Evolutionary conservation across 805 yeast genomes (phyloP).

Genomic region (Wickerhamomyces kurtzmanii): DNA sequence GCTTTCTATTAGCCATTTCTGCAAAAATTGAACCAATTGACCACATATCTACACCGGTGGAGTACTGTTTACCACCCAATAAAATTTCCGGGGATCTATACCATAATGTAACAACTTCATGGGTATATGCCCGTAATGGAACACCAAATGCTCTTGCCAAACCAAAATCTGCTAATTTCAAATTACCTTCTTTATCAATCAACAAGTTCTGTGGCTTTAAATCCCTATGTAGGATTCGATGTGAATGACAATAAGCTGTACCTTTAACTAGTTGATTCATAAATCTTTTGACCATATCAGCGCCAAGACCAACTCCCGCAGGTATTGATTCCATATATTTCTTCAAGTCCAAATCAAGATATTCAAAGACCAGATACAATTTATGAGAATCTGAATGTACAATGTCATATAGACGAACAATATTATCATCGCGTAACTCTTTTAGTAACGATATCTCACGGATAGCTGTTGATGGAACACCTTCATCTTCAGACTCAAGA

Average conservation of each 20-base stretch:
- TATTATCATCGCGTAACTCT: slow-evolving; percentile 89
- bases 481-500: slow-evolving; percentile 94
- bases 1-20: slow-evolving; percentile 94
- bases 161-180: slow-evolving; percentile 89
- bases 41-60: slow-evolving; percentile 99
- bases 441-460: slow-evolving; percentile 91
- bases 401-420: slow-evolving; percentile 84
- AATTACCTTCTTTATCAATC: slow-evolving; percentile 91
- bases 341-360: slow-evolving; percentile 87
- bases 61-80: slow-evolving; percentile 92
- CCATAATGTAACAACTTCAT: slow-evolving; percentile 97
- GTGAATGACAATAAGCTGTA: slow-evolving; percentile 87
- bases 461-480: slow-evolving; percentile 97
- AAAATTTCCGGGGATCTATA: slow-evolving; percentile 94
- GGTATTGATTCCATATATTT: slow-evolving; percentile 96
- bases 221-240: slow-evolving; percentile 90
- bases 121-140: slow-evolving; percentile 93
- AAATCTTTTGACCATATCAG: slow-evolving; percentile 83
- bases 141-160: slow-evolving; percentile 96
- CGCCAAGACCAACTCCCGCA: slow-evolving; percentile 81
- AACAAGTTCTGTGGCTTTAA: slow-evolving; percentile 93
- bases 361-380: slow-evolving; percentile 87
- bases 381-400: slow-evolving; percentile 93
- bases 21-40: slow-evolving; percentile 96
- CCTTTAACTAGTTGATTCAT: slow-evolving; percentile 90